These are phyloP conservation scores for Acephala macrosclerotiorum DNA, from an alignment of 2,329 filamentous ascomycete genomes.

Conservation along the genomic window DNA sequence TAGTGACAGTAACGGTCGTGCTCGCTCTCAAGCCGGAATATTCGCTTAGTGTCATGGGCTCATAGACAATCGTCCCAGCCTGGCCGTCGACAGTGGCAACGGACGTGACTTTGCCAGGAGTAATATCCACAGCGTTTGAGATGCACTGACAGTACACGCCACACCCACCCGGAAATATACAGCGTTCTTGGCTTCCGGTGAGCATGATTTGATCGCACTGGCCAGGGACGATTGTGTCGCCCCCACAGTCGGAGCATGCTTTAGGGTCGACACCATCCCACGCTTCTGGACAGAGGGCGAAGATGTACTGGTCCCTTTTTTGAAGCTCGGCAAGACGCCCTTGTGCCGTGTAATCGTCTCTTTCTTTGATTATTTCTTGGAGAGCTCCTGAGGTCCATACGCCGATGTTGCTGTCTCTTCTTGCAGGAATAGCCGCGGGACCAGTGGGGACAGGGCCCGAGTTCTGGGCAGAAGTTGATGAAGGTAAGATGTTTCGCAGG, in stretches of 20 bases:
- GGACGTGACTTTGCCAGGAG: constrained; percentile 13
- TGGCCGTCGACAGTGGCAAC: constrained; percentile 14
- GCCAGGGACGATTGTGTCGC: constrained; percentile 13
- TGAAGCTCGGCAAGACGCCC: constrained; percentile 12
- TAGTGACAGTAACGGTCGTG: constrained; percentile 16
- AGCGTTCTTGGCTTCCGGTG: constrained; percentile 10
- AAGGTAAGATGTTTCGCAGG: constrained; percentile 14
- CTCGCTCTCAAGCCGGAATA: constrained; percentile 16
- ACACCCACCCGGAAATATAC: constrained; percentile 10
- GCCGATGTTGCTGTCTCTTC: constrained; percentile 15
- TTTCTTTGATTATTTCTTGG: constrained; percentile 17
- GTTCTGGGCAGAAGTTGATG: constrained; percentile 14
- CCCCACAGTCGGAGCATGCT: constrained; percentile 13
- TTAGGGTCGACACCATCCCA: constrained; percentile 13
- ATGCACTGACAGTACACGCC: constrained; percentile 14
- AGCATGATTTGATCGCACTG: constrained; percentile 14
- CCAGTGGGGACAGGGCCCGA: constrained; percentile 13
- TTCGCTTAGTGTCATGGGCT: constrained; percentile 13
- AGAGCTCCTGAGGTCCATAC: constrained; percentile 13
- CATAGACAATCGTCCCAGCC: constrained; percentile 15
- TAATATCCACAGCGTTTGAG: constrained; percentile 9
- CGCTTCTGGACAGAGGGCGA: constrained; percentile 14
- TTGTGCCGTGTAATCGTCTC: constrained; percentile 9
- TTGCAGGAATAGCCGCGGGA: constrained; percentile 14
- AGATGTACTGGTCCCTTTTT: constrained; percentile 12